phyloP scores from a whole-genome alignment of 768 basidiomycete genomes.

The Auricularia sp. region DNA sequence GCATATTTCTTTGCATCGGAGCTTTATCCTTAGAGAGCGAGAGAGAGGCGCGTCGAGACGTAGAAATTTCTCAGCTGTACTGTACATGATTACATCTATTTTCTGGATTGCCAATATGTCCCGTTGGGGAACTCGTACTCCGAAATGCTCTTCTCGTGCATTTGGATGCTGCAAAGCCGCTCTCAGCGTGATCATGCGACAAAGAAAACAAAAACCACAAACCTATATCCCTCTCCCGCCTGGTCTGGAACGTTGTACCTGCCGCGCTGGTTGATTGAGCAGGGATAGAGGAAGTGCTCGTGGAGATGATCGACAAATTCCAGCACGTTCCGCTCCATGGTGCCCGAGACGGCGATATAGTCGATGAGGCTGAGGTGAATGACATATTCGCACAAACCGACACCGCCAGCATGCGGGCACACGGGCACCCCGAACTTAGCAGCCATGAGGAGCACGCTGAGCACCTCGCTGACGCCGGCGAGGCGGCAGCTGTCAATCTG shows the following conservation, averaged over 20 bases:
- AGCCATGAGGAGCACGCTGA: slow-evolving; percentile 82
- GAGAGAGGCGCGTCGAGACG: too few relatives aligned
- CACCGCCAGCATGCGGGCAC: slow-evolving; percentile 91
- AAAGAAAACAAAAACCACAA: slow-evolving; percentile 9
- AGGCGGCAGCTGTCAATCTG: slow-evolving; percentile 94
- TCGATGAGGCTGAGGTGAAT: slow-evolving; percentile 85
- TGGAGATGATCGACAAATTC: slow-evolving; percentile 88
- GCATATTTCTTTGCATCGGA: too few relatives aligned
- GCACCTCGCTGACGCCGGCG: slow-evolving; percentile 89
- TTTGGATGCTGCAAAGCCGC: slow-evolving; percentile 60
- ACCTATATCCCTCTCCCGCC: slow-evolving; percentile 73
- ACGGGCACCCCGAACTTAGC: slow-evolving; percentile 85
- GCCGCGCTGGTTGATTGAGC: slow-evolving; percentile 75
- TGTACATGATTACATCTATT: too few relatives aligned
- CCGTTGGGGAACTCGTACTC: slow-evolving; percentile 84
- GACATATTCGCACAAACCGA: slow-evolving; percentile 87
- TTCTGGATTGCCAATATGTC: slow-evolving; percentile 49
- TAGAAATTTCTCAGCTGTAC: too few relatives aligned
- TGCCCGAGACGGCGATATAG: slow-evolving; percentile 83
- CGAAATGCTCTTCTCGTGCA: slow-evolving; percentile 69
- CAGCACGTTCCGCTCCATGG: slow-evolving; percentile 90
- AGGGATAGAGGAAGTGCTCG: slow-evolving; percentile 84
- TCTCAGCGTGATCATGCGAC: background rate
- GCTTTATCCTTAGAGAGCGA: too few relatives aligned
- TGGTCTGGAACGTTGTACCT: slow-evolving; percentile 80